Percentiles rank a stretch among this genome's conserved stretches.
phyloP scores from a whole-genome alignment of 768 basidiomycete species.

The Dioszegia hungarica region DNA sequence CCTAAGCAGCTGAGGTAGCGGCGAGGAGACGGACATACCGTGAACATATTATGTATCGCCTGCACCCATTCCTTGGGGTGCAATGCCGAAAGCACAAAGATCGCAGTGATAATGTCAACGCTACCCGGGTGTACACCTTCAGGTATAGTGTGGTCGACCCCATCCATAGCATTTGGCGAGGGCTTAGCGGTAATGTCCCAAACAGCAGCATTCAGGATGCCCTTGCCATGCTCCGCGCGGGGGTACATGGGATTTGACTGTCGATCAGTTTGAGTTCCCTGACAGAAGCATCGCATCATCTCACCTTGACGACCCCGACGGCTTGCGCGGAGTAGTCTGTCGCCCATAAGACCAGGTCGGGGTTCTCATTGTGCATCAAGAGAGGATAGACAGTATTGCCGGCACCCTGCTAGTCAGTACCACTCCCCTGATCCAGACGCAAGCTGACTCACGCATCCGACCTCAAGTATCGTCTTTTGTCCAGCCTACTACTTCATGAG shows the following conservation, averaged over 20 bases:
- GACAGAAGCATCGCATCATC: constrained; percentile 11
- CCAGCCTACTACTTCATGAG: constrained; percentile 56
- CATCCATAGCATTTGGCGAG: not conserved
- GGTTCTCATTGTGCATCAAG: constrained; percentile 74
- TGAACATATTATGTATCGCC: constrained; percentile 74
- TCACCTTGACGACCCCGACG: constrained; percentile 79
- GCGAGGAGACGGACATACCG: constrained; percentile 52
- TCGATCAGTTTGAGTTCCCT: not conserved
- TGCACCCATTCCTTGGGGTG: constrained; percentile 87
- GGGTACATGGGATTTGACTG: constrained; percentile 70
- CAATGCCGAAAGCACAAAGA: constrained; percentile 89
- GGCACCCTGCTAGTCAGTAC: constrained; percentile 59
- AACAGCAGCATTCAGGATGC: constrained; percentile 70
- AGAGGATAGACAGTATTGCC: constrained; percentile 94
- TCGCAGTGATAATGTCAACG: constrained; percentile 85
- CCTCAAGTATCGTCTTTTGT: constrained; percentile 68
- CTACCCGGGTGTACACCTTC: constrained; percentile 60
- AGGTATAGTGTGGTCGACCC: constrained; percentile 55
- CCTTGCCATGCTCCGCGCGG: constrained; percentile 58
- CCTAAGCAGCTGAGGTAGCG: not conserved
- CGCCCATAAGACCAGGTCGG: constrained; percentile 65
- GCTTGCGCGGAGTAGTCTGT: constrained; percentile 90
- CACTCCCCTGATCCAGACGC: too few relatives aligned
- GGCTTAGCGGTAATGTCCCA: constrained; percentile 77
- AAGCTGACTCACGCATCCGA: constrained; percentile 67